Evolutionary conservation across 75 land plant genomes (phyloP).

Genomic region (Pinus taeda): DNA sequence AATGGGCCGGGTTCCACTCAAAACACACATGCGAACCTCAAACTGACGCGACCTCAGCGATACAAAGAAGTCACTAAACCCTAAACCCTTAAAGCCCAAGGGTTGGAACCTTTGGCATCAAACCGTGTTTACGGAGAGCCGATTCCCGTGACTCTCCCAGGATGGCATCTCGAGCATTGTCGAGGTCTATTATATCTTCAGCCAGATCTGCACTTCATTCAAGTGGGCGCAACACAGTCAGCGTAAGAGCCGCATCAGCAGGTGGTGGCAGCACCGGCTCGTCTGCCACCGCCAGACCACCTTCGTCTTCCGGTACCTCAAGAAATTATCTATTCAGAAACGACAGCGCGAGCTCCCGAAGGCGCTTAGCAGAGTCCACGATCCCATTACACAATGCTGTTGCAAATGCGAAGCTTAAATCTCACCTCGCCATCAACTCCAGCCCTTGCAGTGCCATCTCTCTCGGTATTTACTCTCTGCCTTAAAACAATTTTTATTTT

Average conservation of each 20-base stretch:
- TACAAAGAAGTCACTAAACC: too few relatives aligned
- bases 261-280: background rate
- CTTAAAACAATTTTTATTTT: too few relatives aligned
- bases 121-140: too few relatives aligned
- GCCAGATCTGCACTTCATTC: background rate
- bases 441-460: constrained; percentile 9
- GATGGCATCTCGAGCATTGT: constrained; percentile 10
- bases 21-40: too few relatives aligned
- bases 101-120: too few relatives aligned
- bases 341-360: background rate
- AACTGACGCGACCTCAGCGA: too few relatives aligned
- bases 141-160: too few relatives aligned
- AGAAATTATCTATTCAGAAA: background rate
- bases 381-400: constrained; percentile 9
- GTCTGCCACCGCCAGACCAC: background rate
- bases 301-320: background rate
- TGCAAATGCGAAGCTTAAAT: constrained; percentile 4
- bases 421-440: constrained; percentile 5
- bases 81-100: too few relatives aligned
- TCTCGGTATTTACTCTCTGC: background rate
- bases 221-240: background rate
- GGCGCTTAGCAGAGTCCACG: constrained; percentile 2
- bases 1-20: too few relatives aligned
- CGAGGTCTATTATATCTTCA: background rate
- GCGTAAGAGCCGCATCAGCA: background rate